These are phyloP conservation scores for Lentinula aciculospora DNA, from an alignment of 768 basidiomycete genomes.

Conservation along the genomic window DNA sequence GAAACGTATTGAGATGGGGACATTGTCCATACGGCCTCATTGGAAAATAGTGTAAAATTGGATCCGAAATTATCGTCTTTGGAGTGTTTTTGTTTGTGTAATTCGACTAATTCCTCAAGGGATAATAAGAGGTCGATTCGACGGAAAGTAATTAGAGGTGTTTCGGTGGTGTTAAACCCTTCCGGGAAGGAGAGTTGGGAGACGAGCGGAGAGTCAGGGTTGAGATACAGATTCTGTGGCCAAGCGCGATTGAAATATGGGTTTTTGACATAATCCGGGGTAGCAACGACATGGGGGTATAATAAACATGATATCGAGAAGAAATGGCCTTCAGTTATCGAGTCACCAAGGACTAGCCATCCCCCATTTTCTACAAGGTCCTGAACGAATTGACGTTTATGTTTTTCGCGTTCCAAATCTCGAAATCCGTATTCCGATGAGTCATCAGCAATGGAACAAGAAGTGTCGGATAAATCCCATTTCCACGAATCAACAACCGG, in stretches of 20 bases:
- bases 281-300: conserved; percentile 62
- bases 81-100: conserved; percentile 35
- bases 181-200: conserved; percentile 36
- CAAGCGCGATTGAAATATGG: conserved; percentile 56
- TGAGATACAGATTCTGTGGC: conserved; percentile 61
- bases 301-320: conserved; percentile 66
- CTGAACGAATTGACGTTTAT: conserved; percentile 32
- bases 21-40: conserved; percentile 50
- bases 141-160: conserved; percentile 62
- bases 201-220: conserved; percentile 46
- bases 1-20: conserved; percentile 48
- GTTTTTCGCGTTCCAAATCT: background rate
- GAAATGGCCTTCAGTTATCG: conserved; percentile 69
- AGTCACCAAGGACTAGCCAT: conserved; percentile 66
- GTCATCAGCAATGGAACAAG: conserved; percentile 38
- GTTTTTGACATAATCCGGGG: conserved; percentile 52
- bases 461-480: conserved; percentile 41
- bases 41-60: conserved; percentile 44
- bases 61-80: conserved; percentile 11
- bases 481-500: conserved; percentile 45
- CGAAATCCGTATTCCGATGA: conserved; percentile 19
- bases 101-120: conserved; percentile 36
- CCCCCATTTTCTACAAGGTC: conserved; percentile 66
- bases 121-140: conserved; percentile 57
- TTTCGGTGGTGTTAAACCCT: conserved; percentile 48